These are phyloP conservation scores for Exophiala bonariae DNA, from an alignment of 2,329 filamentous ascomycete species.

Conservation along the genomic window DNA sequence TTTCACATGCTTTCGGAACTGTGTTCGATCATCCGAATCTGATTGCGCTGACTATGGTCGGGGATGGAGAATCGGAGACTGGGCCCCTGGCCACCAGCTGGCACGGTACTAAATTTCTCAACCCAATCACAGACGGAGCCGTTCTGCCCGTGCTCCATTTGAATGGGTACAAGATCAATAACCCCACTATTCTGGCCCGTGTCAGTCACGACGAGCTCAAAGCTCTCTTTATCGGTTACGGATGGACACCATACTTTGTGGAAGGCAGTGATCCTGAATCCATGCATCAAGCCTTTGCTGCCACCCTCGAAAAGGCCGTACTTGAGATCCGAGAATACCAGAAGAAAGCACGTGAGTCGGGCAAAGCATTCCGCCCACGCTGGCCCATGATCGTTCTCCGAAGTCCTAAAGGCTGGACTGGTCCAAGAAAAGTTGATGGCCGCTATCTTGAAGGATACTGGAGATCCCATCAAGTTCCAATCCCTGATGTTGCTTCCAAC, in stretches of 20 bases:
- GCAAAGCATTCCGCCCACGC: conserved; percentile 67
- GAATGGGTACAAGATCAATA: conserved; percentile 85
- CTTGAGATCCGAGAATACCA: conserved; percentile 68
- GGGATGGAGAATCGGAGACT: conserved; percentile 79
- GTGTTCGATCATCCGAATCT: conserved; percentile 75
- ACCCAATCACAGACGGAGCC: conserved; percentile 74
- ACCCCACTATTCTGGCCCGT: conserved; percentile 71
- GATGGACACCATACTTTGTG: conserved; percentile 78
- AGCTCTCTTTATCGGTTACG: conserved; percentile 70
- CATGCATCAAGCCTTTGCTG: conserved; percentile 82
- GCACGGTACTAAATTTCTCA: conserved; percentile 82
- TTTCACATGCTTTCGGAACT: conserved; percentile 75
- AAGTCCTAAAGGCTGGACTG: conserved; percentile 79
- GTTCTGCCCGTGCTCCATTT: conserved; percentile 76
- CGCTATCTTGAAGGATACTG: conserved; percentile 76
- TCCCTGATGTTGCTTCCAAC: conserved; percentile 68
- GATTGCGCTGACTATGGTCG: conserved; percentile 75
- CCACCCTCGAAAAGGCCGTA: conserved; percentile 71
- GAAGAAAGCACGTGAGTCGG: conserved; percentile 69
- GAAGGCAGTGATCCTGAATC: conserved; percentile 70
- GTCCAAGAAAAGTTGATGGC: conserved; percentile 68
- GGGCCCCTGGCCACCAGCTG: conserved; percentile 76
- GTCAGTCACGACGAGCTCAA: conserved; percentile 73
- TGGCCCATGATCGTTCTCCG: conserved; percentile 81
- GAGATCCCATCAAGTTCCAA: conserved; percentile 75